Conservation (phyloP, 1,284 basidiomycete genomes). For the Puccinia horiana region DNA sequence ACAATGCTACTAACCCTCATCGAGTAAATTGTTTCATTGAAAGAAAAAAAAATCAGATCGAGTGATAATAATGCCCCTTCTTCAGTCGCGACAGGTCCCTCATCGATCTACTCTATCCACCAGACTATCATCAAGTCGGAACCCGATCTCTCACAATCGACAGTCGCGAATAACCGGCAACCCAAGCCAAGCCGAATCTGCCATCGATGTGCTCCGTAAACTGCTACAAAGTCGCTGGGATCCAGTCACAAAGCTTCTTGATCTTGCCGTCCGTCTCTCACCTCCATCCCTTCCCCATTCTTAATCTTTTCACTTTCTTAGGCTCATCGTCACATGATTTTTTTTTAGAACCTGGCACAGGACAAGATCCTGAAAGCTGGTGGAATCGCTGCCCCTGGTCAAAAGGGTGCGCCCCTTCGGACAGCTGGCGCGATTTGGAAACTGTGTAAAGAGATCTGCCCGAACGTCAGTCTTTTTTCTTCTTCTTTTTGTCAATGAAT, state of each 20-base stretch:
- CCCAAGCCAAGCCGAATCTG: constrained; percentile 2
- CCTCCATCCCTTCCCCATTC: not conserved
- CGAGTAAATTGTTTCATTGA: not conserved
- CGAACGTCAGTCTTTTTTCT: constrained; percentile 63
- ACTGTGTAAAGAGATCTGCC: constrained; percentile 73
- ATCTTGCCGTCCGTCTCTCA: constrained; percentile 26
- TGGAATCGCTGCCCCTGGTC: constrained; percentile 69
- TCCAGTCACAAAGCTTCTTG: constrained; percentile 39
- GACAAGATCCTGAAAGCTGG: constrained; percentile 72
- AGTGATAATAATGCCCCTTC: not conserved
- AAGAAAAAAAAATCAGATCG: not conserved
- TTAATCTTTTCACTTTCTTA: not conserved
- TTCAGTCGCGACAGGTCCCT: constrained; percentile 12
- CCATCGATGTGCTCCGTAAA: constrained; percentile 46
- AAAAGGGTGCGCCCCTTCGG: constrained; percentile 65
- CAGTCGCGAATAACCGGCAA: not conserved
- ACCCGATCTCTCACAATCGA: not conserved
- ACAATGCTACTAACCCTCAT: not conserved
- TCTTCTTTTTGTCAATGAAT: constrained; percentile 63
- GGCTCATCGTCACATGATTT: not conserved
- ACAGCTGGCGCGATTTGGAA: constrained; percentile 82
- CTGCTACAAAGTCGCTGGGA: constrained; percentile 44
- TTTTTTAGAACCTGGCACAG: constrained; percentile 65
- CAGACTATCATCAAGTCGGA: not conserved
- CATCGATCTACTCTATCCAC: constrained; percentile 6